Conservation (phyloP, 441 rosid species). For the Brassica balearica region DNA sequence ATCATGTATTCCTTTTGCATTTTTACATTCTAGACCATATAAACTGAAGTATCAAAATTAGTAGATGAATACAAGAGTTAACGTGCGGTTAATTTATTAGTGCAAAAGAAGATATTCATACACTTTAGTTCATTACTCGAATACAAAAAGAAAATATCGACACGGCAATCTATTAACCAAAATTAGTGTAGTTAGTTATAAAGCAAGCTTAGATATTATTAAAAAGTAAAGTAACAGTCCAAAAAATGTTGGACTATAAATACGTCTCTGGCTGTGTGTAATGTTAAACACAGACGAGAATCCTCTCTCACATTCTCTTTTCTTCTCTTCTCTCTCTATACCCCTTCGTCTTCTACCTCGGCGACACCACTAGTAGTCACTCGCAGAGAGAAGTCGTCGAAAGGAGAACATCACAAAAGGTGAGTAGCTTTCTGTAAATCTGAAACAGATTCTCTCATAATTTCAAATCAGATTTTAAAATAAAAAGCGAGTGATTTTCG, state of each 20-base stretch:
- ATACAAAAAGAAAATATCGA: neutral
- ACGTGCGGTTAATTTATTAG: neutral
- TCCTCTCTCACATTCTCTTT: neutral
- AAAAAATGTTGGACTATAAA: slow-evolving; percentile 17
- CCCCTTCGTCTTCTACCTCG: slow-evolving; percentile 40
- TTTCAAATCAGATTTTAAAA: slow-evolving; percentile 20
- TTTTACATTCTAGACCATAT: neutral
- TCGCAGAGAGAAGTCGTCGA: neutral
- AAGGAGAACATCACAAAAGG: neutral
- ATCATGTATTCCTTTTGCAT: neutral
- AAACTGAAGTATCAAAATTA: neutral
- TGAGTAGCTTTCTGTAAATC: slow-evolving; percentile 7
- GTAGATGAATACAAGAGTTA: neutral
- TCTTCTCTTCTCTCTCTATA: neutral
- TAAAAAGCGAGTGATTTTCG: slow-evolving; percentile 1
- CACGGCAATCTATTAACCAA: neutral
- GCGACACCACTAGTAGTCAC: slow-evolving; percentile 22
- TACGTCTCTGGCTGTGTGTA: neutral
- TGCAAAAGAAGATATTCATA: neutral
- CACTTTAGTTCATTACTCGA: neutral
- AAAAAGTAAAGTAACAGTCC: neutral
- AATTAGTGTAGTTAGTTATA: neutral
- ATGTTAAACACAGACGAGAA: slow-evolving; percentile 9
- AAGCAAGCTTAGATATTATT: neutral
- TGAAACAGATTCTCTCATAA: slow-evolving; percentile 17